Evolutionary conservation across 805 yeast genomes (phyloP), one percentile per base, ranked within the genome.

Genomic region (Candida xiaguanensis): DNA sequence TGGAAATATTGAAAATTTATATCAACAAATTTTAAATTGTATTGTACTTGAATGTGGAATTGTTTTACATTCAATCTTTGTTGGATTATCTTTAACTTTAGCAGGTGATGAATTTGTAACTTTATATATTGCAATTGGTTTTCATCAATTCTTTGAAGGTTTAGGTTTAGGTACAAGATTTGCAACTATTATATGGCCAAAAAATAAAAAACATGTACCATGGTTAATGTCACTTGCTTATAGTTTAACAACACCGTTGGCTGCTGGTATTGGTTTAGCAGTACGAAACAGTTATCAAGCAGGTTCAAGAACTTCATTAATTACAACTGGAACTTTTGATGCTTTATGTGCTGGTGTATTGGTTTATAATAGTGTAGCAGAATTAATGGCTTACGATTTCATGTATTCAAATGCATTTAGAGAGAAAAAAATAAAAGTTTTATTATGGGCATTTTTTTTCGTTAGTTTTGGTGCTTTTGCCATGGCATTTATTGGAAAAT

Each of bases 141-240:
- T 76, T 69, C 87, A 85, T 57, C 95, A 85, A 58, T 67, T 80
- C 63, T 85, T 85, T 53, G 95, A 85, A 61, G 95, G 95, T 35
- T 66, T 85, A 32, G 95, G 93, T 41, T 64, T 85, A 47, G 93
- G 95, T n/a, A 73, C 89, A 8, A 74, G 95, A 56, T 57, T 63
- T 40, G 65, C 70, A 8, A 48, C 53, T 9, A 56, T 61, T 3
- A 34, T 39, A 8, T 63, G 68, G 68, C 68, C 68, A 8, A 42
- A 48, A 31, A 42, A 43, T 24, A 58, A 55, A 46, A 39, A 52
- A 17, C 48, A 49, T 42, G 54, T 61, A 4, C 67, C 68, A 1
- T 63, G 67, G 67, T 12, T 57, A 9, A 48, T 63, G 50, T 57
- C 63, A 2, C 38, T 52, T 18, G 59, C 50, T 8, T 63, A 56